Evolutionary conservation across 1,284 basidiomycete genomes (phyloP), one percentile per base, ranked within the genome.

Genomic region (Melampsora larici-populina): DNA sequence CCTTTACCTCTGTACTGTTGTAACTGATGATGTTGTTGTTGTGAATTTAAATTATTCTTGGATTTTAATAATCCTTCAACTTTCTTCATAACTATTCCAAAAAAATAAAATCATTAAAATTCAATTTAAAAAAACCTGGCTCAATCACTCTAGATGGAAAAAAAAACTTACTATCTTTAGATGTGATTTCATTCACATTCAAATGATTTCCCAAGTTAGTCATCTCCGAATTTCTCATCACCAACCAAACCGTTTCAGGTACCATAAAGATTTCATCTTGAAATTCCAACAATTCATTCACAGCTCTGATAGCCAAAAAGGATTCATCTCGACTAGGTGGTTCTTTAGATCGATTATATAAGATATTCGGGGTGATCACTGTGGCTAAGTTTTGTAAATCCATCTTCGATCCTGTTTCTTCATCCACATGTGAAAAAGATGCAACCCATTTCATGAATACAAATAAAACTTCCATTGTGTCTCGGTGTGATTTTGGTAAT

Each of bases 371-470:
- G 81, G 92, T 92, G 80, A 99, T 94, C 83, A 99, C 97, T 17
- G 94, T 97, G n/a, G 96, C 94, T 80, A 99, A 87, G 83, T 99
- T 99, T 48, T 89, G 88, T 69, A 98, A 86, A 84, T 99, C 96
- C 96, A 99, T 99, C 86, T 96, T 96, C 86, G 92, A 95, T 51
- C 96, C 96, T 0, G 96, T 98, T 84, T 96, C 94, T 82, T 96
- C 95, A 83, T 99, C 96, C 85, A 97, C 89, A 85, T 99, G 95
- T 64, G 96, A 94, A 84, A 99, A 99, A 5, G 94, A 96, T 6
- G 96, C 96, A 1, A 99, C 96, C 97, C 97, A 99, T 84, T 97
- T 96, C 81, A 99, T 87, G 86, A 99, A 99, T 24, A 97, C 94
- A 83, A 97, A 98, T 63, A 99, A 86, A 66, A 97, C 94, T 85